phyloP scores from a whole-genome alignment of 1,139 yeast genomes.

The Pichia cactophila region DNA sequence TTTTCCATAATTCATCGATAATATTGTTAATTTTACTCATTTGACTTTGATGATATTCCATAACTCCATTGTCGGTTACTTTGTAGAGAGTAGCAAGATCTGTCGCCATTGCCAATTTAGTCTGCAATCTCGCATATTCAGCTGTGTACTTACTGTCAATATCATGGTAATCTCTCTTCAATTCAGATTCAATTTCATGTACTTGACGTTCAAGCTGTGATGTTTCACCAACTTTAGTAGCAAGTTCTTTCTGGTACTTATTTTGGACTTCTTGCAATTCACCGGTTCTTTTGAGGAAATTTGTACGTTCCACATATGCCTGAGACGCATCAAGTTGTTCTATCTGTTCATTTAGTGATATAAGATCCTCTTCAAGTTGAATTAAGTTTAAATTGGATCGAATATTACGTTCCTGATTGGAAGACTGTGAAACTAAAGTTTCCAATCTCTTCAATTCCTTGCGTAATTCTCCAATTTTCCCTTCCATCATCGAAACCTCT shows the following conservation, averaged over 20 bases:
- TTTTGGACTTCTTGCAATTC: constrained; percentile 49
- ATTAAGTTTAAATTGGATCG: constrained; percentile 49
- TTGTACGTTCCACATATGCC: constrained; percentile 58
- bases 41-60: constrained; percentile 84
- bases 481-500: constrained; percentile 7
- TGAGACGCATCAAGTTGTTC: constrained; percentile 41
- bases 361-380: constrained; percentile 32
- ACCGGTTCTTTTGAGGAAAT: constrained; percentile 54
- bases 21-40: constrained; percentile 90
- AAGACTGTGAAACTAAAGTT: constrained; percentile 39
- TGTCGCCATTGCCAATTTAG: constrained; percentile 70
- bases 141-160: constrained; percentile 56
- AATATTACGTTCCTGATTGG: constrained; percentile 44
- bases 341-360: constrained; percentile 32
- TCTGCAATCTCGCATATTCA: constrained; percentile 72
- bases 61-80: constrained; percentile 86
- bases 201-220: constrained; percentile 77
- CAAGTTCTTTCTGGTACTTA: constrained; percentile 55
- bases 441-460: constrained; percentile 21
- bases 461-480: constrained; percentile 15
- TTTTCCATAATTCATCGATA: constrained; percentile 86
- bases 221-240: constrained; percentile 78
- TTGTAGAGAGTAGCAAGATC: constrained; percentile 78
- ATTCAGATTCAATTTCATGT: constrained; percentile 45
- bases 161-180: constrained; percentile 62